phyloP scores from a whole-genome alignment of 208 protist species.

The Leishmania aethiopica region DNA sequence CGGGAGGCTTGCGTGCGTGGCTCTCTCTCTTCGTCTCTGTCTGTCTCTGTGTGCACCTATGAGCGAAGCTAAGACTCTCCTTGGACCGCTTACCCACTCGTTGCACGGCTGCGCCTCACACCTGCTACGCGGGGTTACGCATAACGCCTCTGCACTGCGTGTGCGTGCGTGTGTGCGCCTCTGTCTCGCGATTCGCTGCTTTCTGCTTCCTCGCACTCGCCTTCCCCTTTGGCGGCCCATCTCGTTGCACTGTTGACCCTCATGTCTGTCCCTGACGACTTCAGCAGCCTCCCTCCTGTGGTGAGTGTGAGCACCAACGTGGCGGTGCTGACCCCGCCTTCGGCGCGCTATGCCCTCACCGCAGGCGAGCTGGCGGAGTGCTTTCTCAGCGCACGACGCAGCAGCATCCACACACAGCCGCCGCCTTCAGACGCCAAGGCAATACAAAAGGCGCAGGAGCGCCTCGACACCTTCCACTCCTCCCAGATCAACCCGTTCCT shows the following conservation, averaged over 20 bases:
- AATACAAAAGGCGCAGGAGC: conserved; percentile 66
- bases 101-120: background rate
- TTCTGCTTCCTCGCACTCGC: background rate
- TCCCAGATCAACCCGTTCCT: conserved; percentile 76
- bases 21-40: background rate
- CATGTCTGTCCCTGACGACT: conserved; percentile 28
- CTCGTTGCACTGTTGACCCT: background rate
- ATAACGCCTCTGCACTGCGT: background rate
- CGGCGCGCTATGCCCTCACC: conserved; percentile 30
- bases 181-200: background rate
- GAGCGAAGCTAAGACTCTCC: background rate
- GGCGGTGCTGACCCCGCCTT: conserved; percentile 21
- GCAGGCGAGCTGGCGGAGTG: conserved; percentile 56
- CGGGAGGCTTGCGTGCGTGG: background rate
- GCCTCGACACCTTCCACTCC: conserved; percentile 63
- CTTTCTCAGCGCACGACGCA: conserved; percentile 62
- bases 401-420: conserved; percentile 71
- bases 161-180: background rate
- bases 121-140: background rate
- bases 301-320: conserved; percentile 63
- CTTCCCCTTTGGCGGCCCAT: background rate
- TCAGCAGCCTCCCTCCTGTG: conserved; percentile 20
- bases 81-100: background rate
- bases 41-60: background rate
- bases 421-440: conserved; percentile 48